These are phyloP conservation scores for Epichloe sylvatica DNA, from an alignment of 2,329 filamentous ascomycete genomes.

Conservation along the genomic window DNA sequence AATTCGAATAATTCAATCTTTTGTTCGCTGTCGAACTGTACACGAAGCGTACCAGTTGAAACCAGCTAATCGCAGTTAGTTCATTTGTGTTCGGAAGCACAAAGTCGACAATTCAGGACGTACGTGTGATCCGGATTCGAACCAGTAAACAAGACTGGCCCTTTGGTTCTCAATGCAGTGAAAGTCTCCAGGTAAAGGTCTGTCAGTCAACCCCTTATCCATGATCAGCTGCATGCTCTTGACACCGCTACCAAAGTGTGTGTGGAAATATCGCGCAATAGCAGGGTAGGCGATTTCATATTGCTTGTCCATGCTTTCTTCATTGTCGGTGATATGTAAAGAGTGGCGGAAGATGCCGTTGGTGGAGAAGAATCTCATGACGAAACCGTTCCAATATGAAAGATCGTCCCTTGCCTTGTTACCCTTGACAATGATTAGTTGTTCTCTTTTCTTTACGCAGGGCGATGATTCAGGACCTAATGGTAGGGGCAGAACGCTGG, in stretches of 20 bases:
- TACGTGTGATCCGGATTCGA: constrained; percentile 70
- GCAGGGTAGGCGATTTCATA: constrained; percentile 77
- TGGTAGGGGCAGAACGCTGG: not conserved
- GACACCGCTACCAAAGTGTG: constrained; percentile 77
- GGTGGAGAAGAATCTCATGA: constrained; percentile 66
- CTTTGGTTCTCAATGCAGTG: constrained; percentile 63
- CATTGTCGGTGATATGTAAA: constrained; percentile 42
- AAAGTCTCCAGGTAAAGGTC: constrained; percentile 44
- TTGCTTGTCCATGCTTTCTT: constrained; percentile 53
- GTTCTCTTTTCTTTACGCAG: too few relatives aligned
- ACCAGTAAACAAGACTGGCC: constrained; percentile 80
- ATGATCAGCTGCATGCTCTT: constrained; percentile 75
- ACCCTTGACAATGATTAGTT: constrained; percentile 24
- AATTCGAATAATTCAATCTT: constrained; percentile 82
- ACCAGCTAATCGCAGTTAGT: constrained; percentile 43
- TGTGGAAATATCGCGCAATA: constrained; percentile 77
- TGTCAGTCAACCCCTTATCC: constrained; percentile 48
- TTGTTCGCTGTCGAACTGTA: constrained; percentile 63
- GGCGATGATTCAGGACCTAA: too few relatives aligned
- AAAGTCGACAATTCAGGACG: constrained; percentile 17
- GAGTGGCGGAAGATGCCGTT: constrained; percentile 65
- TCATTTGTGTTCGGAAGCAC: not conserved
- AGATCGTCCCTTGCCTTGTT: constrained; percentile 53
- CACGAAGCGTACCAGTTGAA: constrained; percentile 61
- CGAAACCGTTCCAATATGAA: constrained; percentile 66